Base-by-base conservation (phyloP, 2,329 filamentous ascomycete species). In the Penicillium concentricum region DNA sequence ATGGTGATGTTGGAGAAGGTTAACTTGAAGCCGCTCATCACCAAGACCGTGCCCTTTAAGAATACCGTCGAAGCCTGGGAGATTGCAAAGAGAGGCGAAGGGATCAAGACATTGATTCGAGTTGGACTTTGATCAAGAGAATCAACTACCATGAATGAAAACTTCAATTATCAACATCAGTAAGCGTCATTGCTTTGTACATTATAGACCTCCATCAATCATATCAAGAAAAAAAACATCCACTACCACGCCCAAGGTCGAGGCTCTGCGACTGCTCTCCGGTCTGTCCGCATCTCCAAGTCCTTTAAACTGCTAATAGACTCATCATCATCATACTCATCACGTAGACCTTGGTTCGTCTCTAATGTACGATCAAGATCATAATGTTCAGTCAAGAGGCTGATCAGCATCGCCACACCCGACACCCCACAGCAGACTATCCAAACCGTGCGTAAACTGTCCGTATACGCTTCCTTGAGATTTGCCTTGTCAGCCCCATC, bases 391-490 rank as follows among this genome's bases (percentile, higher is more conserved):
- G 84, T 82, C 58, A 81, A 78, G 0, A 83, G 57, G 62, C 80
- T 84, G 47, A 80, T 71, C 35, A 84, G 46, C 34, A 85, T 69
- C 2, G 80, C 81, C 1, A 82, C 68, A 0, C 71, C 81, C 12
- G 77, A 76, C n/a, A 87, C 71, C 0, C 73, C 83, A 54, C 78
- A 79, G 72, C 84, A 80, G 24, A 84, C 78, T 26, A 81, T 78
- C 80, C 82, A 86, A 18, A 86, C 79, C 38, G 79, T 80, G 57
- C 76, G 77, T 59, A 86, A 65, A 20, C 79, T 79, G 64, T 84
- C 79, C 0, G 81, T 79, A 64, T 85, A 86, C 3, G 80, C 80
- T 46, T 77, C 72, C 56, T 82, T 78, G 45, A 85, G 71, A 37
- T 79, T 66, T 8, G 65, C 63, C 64, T 79, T 80, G 9, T 67